These are phyloP conservation scores for Lipomyces sp. DNA, from an alignment of 805 yeast species.

Conservation along the genomic window DNA sequence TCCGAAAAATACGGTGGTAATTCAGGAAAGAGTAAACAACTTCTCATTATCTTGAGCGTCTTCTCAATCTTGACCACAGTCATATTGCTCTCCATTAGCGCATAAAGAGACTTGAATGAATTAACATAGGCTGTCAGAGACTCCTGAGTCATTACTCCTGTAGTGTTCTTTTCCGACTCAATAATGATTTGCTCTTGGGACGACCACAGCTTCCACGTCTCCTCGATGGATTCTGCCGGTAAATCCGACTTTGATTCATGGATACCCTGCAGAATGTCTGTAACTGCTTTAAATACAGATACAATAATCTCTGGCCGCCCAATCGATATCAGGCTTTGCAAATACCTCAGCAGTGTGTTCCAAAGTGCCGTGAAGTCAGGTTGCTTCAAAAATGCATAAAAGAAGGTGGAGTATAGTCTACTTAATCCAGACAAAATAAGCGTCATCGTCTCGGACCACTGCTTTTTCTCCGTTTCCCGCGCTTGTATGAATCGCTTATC, in stretches of 20 bases:
- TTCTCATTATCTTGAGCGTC: conserved; percentile 63
- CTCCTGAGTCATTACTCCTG: conserved; percentile 49
- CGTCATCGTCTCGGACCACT: conserved; percentile 65
- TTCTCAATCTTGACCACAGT: conserved; percentile 50
- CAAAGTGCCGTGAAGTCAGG: conserved; percentile 52
- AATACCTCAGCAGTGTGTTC: conserved; percentile 59
- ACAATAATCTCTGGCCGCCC: conserved; percentile 60
- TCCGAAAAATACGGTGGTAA: conserved; percentile 65
- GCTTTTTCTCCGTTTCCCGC: conserved; percentile 42
- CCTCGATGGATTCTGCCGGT: conserved; percentile 28
- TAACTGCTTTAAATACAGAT: conserved; percentile 59
- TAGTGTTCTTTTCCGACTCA: conserved; percentile 45
- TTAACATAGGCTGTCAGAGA: conserved; percentile 62
- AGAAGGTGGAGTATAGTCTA: conserved; percentile 60
- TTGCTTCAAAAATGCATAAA: conserved; percentile 47
- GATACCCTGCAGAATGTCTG: conserved; percentile 51
- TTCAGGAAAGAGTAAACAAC: conserved; percentile 74
- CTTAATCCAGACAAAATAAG: conserved; percentile 70
- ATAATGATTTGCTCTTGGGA: conserved; percentile 41
- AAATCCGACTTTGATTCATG: conserved; percentile 20
- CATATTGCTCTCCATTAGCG: conserved; percentile 46
- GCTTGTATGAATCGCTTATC: conserved; percentile 37
- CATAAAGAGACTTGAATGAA: conserved; percentile 59
- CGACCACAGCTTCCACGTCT: conserved; percentile 49
- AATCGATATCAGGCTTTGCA: conserved; percentile 49